Evolutionary conservation across 805 yeast species (phyloP), one percentile per base, ranked within the genome.

Genomic region (Brettanomyces bruxellensis): DNA sequence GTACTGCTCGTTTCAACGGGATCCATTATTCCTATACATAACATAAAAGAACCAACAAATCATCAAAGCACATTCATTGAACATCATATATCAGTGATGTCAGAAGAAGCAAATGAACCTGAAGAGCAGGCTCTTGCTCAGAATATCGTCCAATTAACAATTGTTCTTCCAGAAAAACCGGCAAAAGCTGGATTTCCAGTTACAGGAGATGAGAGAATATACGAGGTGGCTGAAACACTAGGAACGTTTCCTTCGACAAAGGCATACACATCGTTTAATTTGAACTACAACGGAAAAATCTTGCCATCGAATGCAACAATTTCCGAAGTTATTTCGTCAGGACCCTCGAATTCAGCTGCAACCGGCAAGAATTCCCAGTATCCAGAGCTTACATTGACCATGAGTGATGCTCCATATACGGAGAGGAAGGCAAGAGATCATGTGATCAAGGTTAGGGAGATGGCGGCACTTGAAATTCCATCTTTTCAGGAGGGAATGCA

Each of bases 381-480:
- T 28, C 14, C 23, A 2, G 38, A 35, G 23, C 57, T 78, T n/a
- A 51, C 59, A 1, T 59, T 86, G 43, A 64, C 60, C 14, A 60
- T 86, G 50, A 70, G 64, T 36, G 76, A 76, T 47, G 73, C 71
- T 45, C 69, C 81, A 1, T 86, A 86, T 68, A 79, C 73, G 48
- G 81, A 77, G 59, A 69, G 73, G 39, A 67, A 73, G 30, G 81
- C 85, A 28, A 68, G 78, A 49, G 76, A 74, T 25, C 95, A 88
- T 61, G 60, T 87, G 38, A 60, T 67, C 43, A 76, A 76, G 49
- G 74, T 81, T 43, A 77, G 95, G 60, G 88, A 81, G 46, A 66
- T 70, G 43, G 70, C 76, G 38, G 81, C 79, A 3, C 67, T 81
- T 51, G 74, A 73, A 47, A 65, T 67, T 40, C 61, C 70, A 23